Evolutionary conservation across 2,329 filamentous ascomycete genomes (phyloP), one percentile per base, ranked within the genome.

Genomic region (Malbranchea zuffiana): DNA sequence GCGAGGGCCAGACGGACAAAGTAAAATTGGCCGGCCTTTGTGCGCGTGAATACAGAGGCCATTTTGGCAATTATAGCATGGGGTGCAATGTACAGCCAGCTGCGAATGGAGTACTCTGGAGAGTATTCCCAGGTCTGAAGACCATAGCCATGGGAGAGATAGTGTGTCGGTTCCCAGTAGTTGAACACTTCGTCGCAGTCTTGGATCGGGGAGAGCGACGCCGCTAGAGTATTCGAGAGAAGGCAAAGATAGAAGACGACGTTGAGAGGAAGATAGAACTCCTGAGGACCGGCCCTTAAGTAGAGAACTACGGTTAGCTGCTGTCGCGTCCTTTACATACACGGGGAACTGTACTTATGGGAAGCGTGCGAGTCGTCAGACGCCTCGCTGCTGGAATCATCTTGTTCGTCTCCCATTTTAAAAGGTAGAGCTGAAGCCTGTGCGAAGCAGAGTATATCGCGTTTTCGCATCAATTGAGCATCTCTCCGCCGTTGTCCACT

Each of bases 121-220:
- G 88, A 93, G 62, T 96, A 98, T 61, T 98, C 90, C 90, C 90
- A 98, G 1, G 90, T 98, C 65, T 98, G 87, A 34, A 95, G 69
- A 25, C 88, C 90, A 54, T 93, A 88, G 50, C 84, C 83, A 66
- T 95, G 86, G 41, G 78, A 81, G 18, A 98, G 72, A 60, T 95
- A 98, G 61, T 98, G 90, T 0, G 87, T 78, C 0, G 90, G 88
- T 53, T 98, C 90, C 86, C 88, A 98, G 67, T 94, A 98, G 59
- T 98, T 98, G 72, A 93, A 98, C 7, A 88, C 88, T 66, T 98
- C 90, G 52, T 98, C 90, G 57, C 90, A 98, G 61, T 98, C 90
- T 58, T 95, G 87, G 47, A 98, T 94, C 0, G 90, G 90, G 2
- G 86, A 79, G 56, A 80, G 88, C 20, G 81, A 53, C 7, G 88